Conservation (phyloP, 495 filamentous ascomycete species). For the Lasiosphaeriaceae sp. region DNA sequence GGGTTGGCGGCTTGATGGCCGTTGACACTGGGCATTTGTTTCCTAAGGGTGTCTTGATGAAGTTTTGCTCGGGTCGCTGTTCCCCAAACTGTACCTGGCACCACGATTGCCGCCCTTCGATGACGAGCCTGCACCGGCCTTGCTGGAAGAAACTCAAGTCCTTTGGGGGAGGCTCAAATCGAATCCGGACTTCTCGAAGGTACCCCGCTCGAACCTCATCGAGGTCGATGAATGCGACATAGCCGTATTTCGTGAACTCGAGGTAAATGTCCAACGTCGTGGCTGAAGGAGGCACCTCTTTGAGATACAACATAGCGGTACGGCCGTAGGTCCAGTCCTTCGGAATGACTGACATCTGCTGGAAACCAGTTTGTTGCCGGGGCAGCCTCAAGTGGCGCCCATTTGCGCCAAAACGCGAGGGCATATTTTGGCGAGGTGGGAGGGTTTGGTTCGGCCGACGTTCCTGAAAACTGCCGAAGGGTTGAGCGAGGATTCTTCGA, state of each 20-base stretch:
- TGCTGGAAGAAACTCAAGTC: conserved; percentile 17
- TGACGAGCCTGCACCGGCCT: conserved; percentile 8
- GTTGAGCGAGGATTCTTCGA: no score
- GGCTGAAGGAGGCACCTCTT: conserved; percentile 16
- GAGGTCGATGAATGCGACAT: conserved; percentile 32
- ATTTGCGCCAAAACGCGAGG: no score
- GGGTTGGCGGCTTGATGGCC: conserved; percentile 24
- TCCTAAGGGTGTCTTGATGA: conserved; percentile 22
- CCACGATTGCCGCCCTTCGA: neutral
- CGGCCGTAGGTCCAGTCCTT: conserved; percentile 22
- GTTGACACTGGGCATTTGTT: conserved; percentile 24
- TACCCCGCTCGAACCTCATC: conserved; percentile 15
- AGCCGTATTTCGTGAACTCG: conserved; percentile 26
- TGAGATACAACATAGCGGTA: conserved; percentile 23
- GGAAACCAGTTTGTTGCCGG: neutral
- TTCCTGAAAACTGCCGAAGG: no score
- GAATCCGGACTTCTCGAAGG: conserved; percentile 21
- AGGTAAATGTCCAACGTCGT: conserved; percentile 25
- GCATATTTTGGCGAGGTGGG: no score
- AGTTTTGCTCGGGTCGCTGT: neutral
- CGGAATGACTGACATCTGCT: conserved; percentile 9
- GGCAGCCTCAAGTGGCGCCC: neutral
- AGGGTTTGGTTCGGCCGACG: no score
- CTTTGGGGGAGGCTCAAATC: conserved; percentile 36
- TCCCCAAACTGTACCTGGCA: conserved; percentile 8